Base-by-base conservation (phyloP, 106 monocot species). In the Amphibolis antarctica region DNA sequence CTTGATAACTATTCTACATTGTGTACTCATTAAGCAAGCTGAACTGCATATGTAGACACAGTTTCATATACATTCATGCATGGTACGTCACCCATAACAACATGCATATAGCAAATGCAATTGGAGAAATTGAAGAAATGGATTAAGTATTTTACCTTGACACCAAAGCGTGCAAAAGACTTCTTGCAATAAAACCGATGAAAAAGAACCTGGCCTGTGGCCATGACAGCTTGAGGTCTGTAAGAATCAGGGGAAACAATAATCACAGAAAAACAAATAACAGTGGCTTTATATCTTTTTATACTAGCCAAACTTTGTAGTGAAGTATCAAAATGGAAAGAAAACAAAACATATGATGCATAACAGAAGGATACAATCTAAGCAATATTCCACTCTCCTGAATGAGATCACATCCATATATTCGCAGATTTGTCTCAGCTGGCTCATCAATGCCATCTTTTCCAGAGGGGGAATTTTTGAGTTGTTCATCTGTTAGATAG, bases 221-320 rank as follows among this genome's bases (percentile, higher is more conserved):
- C 89, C 94, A 86, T 96, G 44, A 86, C 94, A 26, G 81, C 89
- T 78, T 94, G 89, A 29, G 89, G 94, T 71, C 94, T 94, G n/a
- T 22, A 28, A 29, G 25, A 62, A 73, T 88, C 53, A 84, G 74
- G 79, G 53, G 45, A 77, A 50, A 36, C 36, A 36, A 7, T n/a
- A 36, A 36, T 36, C 2, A 7, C 7, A 36, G 36, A 7, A 36
- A 36, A 36, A 36, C 2, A 36, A 36, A 7, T 4, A 36, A 7
- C 36, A 36, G 26, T 62, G 21, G 18, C 36, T 59, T 46, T 30
- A 29, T 10, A 27, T 28, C 7, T 36, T 2, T 36, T 36, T 36
- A 36, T 36, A 36, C 36, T 36, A 36, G 36, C 36, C 36, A 36
- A 36, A 36, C 36, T 36, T 36, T 36, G 36, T 36, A 36, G 36